Conservation (phyloP, 352 stramenopile species). For the Globisporangium paroecandrum region DNA sequence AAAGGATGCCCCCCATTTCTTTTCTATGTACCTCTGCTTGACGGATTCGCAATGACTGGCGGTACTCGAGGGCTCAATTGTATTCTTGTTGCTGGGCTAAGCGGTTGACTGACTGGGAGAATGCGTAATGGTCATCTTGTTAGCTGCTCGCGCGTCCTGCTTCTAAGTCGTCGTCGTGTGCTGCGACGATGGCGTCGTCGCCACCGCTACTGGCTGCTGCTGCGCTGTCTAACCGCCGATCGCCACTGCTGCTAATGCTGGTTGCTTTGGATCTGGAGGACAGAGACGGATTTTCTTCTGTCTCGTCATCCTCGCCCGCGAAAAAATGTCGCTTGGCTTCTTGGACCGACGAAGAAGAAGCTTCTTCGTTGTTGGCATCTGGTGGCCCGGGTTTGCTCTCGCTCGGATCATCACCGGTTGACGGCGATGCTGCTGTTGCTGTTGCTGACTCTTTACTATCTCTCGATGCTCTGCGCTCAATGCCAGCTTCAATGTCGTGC, state of each 20-base stretch:
- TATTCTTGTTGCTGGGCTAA: not conserved
- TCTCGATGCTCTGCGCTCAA: not conserved
- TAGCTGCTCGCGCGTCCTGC: constrained; percentile 10
- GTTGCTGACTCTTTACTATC: not conserved
- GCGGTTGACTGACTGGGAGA: not conserved
- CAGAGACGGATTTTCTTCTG: not conserved
- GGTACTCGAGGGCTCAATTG: not conserved
- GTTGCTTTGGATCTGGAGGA: not conserved
- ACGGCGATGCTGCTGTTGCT: too few species aligned
- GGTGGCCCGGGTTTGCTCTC: not conserved
- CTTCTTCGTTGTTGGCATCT: not conserved
- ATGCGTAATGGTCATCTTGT: not conserved
- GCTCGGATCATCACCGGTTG: not conserved
- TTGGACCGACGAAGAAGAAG: not conserved
- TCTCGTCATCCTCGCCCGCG: constrained; percentile 7
- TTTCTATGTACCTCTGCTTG: not conserved
- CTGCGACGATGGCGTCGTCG: not conserved
- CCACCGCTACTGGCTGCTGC: not conserved
- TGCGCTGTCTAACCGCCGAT: not conserved
- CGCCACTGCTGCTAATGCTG: not conserved
- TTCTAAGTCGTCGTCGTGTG: constrained; percentile 5
- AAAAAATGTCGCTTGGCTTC: constrained; percentile 16
- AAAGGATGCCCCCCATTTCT: not conserved
- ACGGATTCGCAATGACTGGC: not conserved
- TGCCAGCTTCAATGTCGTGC: constrained; percentile 11